phyloP scores from a whole-genome alignment of 2,329 filamentous ascomycete species.

The Ceratocystis lukuohia region DNA sequence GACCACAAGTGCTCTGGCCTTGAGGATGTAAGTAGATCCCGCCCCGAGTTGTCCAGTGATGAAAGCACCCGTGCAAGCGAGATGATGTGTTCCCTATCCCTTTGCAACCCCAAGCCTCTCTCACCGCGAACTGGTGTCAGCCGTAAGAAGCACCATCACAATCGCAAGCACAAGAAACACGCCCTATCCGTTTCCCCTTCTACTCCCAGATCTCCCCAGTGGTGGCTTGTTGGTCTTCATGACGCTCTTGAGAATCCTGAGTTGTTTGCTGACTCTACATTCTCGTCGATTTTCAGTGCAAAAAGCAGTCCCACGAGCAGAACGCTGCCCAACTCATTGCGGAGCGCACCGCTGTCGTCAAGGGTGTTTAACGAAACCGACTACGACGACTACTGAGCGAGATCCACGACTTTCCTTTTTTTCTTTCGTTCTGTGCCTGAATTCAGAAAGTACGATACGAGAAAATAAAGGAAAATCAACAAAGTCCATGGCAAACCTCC shows the following conservation, averaged over 20 bases:
- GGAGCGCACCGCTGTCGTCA: conserved; percentile 88
- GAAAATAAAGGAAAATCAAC: background rate
- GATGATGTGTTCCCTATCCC: background rate
- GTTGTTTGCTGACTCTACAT: conserved; percentile 26
- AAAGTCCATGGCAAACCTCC: background rate
- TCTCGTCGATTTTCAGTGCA: conserved; percentile 48
- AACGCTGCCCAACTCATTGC: conserved; percentile 86
- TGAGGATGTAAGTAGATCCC: conserved; percentile 55
- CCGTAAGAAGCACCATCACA: background rate
- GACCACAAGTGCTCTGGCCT: conserved; percentile 86
- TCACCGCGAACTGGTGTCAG: background rate
- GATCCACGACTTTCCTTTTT: background rate
- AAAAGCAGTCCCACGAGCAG: conserved; percentile 89
- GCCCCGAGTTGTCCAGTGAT: background rate
- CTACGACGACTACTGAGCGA: conserved; percentile 19
- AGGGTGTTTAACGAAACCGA: conserved; percentile 52
- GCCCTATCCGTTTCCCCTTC: conserved; percentile 18
- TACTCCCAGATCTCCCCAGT: conserved; percentile 11
- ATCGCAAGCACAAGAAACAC: background rate
- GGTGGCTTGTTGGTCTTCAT: conserved; percentile 32
- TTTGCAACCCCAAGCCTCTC: background rate
- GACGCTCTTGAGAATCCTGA: conserved; percentile 28
- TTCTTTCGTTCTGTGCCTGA: background rate
- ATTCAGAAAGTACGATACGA: background rate
- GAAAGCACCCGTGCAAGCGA: background rate